Evolutionary conservation across 257 asterid genomes (phyloP).

Genomic region (Gentiana dahurica): DNA sequence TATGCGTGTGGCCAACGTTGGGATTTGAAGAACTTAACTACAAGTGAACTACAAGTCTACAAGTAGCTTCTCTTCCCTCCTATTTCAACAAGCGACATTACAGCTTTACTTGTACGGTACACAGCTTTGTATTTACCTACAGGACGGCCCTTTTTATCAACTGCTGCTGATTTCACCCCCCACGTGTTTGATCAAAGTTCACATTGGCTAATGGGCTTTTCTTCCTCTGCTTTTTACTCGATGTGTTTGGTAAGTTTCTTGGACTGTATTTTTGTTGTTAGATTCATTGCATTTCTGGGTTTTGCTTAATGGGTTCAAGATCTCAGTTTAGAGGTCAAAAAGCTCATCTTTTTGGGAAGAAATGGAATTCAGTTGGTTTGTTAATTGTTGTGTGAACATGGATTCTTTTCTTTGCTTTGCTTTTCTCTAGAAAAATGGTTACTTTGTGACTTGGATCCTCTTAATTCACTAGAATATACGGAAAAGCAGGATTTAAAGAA

Average conservation of each 20-base stretch:
- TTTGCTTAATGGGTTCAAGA: slow-evolving; percentile 3
- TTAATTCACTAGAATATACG: slow-evolving; percentile 3
- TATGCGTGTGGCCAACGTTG: slow-evolving; percentile 15
- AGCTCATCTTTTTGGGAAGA: not conserved
- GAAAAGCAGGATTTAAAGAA: slow-evolving; percentile 1
- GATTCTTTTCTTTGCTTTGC: slow-evolving; percentile 1
- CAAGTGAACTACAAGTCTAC: not conserved
- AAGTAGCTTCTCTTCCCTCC: not conserved
- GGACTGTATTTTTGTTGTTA: not conserved
- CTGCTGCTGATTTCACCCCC: slow-evolving; percentile 1
- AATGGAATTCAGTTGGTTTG: not conserved
- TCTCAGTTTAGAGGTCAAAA: not conserved
- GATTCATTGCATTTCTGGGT: not conserved
- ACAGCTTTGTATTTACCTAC: not conserved
- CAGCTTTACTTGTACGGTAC: slow-evolving; percentile 1
- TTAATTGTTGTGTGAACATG: slow-evolving; percentile 3
- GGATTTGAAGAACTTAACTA: slow-evolving; percentile 7
- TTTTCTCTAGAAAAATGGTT: not conserved
- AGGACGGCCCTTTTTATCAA: too few species aligned
- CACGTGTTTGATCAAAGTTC: slow-evolving; percentile 3
- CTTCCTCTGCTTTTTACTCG: slow-evolving; percentile 9
- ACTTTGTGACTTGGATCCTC: not conserved
- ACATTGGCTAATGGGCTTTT: slow-evolving; percentile 4
- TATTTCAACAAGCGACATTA: slow-evolving; percentile 3
- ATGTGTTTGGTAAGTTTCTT: slow-evolving; percentile 10